Base-by-base conservation (phyloP, 2,329 filamentous ascomycete species). In the Aspergillus sp. region DNA sequence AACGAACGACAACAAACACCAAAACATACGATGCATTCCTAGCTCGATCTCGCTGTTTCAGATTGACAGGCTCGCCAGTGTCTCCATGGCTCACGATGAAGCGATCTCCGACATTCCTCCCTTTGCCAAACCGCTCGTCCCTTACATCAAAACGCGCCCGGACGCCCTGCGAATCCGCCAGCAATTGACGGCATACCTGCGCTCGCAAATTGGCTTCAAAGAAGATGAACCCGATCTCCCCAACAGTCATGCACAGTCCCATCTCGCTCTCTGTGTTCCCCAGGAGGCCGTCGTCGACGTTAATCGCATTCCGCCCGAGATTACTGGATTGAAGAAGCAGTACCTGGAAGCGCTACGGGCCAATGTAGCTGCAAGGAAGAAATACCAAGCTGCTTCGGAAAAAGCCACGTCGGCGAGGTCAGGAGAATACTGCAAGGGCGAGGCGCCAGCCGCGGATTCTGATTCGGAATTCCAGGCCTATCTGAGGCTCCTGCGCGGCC, bases 321-420 rank as follows among this genome's bases (percentile, higher is more conserved):
- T 69, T 10, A 58, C 60, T 22, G 63, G 60, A 3, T 44, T 59
- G 30, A 57, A 67, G 31, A 58, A 55, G 30, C 49, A 61, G 38
- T 72, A 70, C 36, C 39, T 71, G 11, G 53, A 63, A 24, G 66
- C 65, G 3, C 43, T 71, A 3, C 57, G 63, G 29, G 60, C 58
- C 8, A 61, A 63, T 39, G 37, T 57, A 10, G 50, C 57, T 10
- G 65, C 64, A 8, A 58, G 58, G 33, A 51, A 57, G 32, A 55
- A 58, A 16, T 57, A 64, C 27, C 40, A 52, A 15, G 50, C 51
- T 10, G 46, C 56, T 3, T 55, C 49, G 4, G 52, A 63, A 27
- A 45, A 52, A 24, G n/a, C n/a, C n/a, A 40, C 58, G 14, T 39
- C 51, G 5, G 43, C 53, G 4, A 42, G 55, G 24, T 52, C 53